Conservation (phyloP, 2,329 filamentous ascomycete species). For the Amesomyces nigricolor region DNA sequence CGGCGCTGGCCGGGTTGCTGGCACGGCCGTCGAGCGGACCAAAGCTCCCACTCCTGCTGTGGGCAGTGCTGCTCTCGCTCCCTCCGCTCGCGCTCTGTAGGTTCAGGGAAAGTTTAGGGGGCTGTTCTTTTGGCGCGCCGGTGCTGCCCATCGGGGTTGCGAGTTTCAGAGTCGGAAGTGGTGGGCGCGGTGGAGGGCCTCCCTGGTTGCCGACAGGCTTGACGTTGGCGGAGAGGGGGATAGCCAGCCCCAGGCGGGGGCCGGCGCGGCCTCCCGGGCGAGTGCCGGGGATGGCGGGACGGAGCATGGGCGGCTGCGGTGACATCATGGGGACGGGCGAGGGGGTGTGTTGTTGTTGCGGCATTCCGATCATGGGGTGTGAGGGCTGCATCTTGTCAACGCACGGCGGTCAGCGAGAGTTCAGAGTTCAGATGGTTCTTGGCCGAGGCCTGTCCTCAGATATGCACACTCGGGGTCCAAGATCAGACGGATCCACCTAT, state of each 20-base stretch:
- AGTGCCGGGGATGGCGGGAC: slow-evolving; percentile 71
- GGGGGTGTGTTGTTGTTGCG: slow-evolving; percentile 27
- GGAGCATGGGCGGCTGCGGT: slow-evolving; percentile 72
- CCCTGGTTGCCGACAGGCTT: slow-evolving; percentile 62
- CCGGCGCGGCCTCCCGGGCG: slow-evolving; percentile 55
- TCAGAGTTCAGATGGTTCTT: background rate
- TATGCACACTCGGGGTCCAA: background rate
- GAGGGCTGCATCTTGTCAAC: slow-evolving; percentile 12
- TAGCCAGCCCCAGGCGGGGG: slow-evolving; percentile 80
- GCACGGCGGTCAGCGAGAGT: background rate
- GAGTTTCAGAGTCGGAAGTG: slow-evolving; percentile 73
- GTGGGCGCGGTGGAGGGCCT: slow-evolving; percentile 47
- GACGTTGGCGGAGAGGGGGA: slow-evolving; percentile 78
- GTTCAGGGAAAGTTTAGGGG: slow-evolving; percentile 45
- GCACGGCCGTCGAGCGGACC: slow-evolving; percentile 67
- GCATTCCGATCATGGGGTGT: slow-evolving; percentile 17
- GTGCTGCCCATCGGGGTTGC: slow-evolving; percentile 81
- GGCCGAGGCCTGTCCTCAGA: background rate
- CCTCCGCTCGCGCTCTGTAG: slow-evolving; percentile 63
- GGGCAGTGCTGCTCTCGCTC: slow-evolving; percentile 71
- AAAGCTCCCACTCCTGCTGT: slow-evolving; percentile 81
- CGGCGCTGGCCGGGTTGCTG: slow-evolving; percentile 78
- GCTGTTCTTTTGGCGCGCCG: slow-evolving; percentile 64
- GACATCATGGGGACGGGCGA: slow-evolving; percentile 56
- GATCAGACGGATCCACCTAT: background rate